These are phyloP conservation scores for Scutellaria minor DNA, from an alignment of 257 asterid species.

Conservation along the genomic window DNA sequence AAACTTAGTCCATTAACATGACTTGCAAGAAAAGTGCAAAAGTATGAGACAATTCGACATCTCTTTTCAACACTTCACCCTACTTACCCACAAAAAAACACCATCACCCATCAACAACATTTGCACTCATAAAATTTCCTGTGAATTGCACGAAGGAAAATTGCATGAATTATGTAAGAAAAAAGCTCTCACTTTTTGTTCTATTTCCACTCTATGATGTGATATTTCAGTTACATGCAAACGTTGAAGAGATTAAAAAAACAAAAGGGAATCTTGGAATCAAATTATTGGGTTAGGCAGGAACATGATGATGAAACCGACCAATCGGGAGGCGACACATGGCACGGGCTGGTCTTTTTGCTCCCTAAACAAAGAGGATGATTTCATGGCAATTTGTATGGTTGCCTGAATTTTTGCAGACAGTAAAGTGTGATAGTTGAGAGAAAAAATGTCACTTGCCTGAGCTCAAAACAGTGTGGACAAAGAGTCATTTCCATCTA, in stretches of 20 bases:
- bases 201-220: conserved; percentile 41
- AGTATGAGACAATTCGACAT: conserved; percentile 36
- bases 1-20: conserved; percentile 28
- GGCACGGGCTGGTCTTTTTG: conserved; percentile 31
- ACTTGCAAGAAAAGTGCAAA: conserved; percentile 13
- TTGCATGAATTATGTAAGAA: conserved; percentile 34
- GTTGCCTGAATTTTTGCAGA: conserved; percentile 42
- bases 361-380: conserved; percentile 40
- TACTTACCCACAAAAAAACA: conserved; percentile 33
- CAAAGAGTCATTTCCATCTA: conserved; percentile 10
- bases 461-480: conserved; percentile 16
- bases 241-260: background rate
- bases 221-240: conserved; percentile 46
- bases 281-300: conserved; percentile 36
- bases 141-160: conserved; percentile 14
- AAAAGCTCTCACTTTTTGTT: conserved; percentile 20
- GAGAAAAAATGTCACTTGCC: background rate
- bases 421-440: conserved; percentile 40
- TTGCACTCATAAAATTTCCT: background rate
- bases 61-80: conserved; percentile 39
- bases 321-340: conserved; percentile 35
- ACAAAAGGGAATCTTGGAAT: conserved; percentile 18
- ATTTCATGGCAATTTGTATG: conserved; percentile 37
- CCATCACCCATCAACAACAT: background rate
- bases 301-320: conserved; percentile 28